Conservation (phyloP, 1,284 basidiomycete genomes). For the Cutaneotrichosporon dermatis region DNA sequence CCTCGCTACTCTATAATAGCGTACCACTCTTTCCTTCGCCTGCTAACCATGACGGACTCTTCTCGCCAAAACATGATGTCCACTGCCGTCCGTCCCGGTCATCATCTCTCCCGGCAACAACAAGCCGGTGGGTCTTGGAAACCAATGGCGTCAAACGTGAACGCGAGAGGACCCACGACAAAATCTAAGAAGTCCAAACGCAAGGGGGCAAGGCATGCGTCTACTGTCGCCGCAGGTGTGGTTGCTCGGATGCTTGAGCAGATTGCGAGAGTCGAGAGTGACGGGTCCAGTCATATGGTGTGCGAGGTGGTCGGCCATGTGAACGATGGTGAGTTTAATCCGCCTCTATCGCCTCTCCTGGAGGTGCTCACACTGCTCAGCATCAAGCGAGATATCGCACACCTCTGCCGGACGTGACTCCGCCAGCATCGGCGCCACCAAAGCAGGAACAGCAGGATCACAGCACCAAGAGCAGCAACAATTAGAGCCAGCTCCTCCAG, state of each 20-base stretch:
- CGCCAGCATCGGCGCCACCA: slow-evolving; percentile 46
- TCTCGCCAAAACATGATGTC: slow-evolving; percentile 4
- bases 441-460: slow-evolving; percentile 21
- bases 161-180: background rate
- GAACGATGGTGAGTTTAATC: slow-evolving; percentile 69
- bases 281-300: slow-evolving; percentile 59
- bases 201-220: slow-evolving; percentile 70
- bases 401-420: slow-evolving; percentile 83
- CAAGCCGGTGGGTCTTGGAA: background rate
- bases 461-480: slow-evolving; percentile 1
- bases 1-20: too few relatives aligned
- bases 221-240: slow-evolving; percentile 76
- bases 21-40: too few relatives aligned
- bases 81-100: background rate
- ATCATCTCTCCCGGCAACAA: background rate
- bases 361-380: slow-evolving; percentile 48
- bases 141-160: slow-evolving; percentile 3
- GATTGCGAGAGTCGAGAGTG: too few relatives aligned
- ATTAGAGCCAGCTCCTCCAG: background rate
- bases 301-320: slow-evolving; percentile 81
- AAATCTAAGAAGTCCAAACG: slow-evolving; percentile 54
- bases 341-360: background rate
- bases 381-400: slow-evolving; percentile 85
- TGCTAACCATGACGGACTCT: background rate
- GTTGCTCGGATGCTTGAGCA: slow-evolving; percentile 28